Evolutionary conservation across 495 filamentous ascomycete genomes (phyloP), one percentile per base, ranked within the genome.

Genomic region (Pseudevernia furfuracea): DNA sequence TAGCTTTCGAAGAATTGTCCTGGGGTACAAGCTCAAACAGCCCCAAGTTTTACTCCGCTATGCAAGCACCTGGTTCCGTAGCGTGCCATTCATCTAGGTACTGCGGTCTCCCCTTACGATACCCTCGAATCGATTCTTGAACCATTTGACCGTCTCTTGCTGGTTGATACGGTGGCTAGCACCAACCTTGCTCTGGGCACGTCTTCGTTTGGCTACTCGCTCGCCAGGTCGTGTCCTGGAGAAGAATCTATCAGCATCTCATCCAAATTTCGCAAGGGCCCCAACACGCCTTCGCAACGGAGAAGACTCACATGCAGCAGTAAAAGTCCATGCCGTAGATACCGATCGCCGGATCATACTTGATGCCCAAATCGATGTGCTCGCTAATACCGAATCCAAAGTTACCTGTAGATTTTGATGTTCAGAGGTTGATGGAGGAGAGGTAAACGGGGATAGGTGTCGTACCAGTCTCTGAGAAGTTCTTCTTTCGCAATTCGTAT

Each of bases 251-350:
- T 76, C 66, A 78, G 70, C 74, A 60, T 43, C 41, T 23, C 9
- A 30, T 37, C 15, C 38, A 28, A 7, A 19, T 10, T 11, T 30
- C 58, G 32, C 46, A 38, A 58, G 46, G 5, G 9, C 12, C 32
- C 34, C 60, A 21, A 37, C 12, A 25, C 14, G 11, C 15, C 23
- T 57, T 58, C 8, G 11, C 58, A 43, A 11, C 32, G 49, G 5
- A 32, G 57, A 55, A 68, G 72, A 80, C 85, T 81, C 73, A 88
- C 95, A 99, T 99, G 90, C 93, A 97, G 89, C 87, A 91, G 89
- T 96, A 99, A 86, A 99, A 99, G 84, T 99, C 95, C 95, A 99
- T 99, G 80, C 95, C 95, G 85, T 99, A 99, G 81, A 99, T 97
- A 85, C 93, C 93, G 72, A 97, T 97, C 63, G 85, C 90, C 66